phyloP scores from a whole-genome alignment of 306 rosid genomes.

The Rosa persica region DNA sequence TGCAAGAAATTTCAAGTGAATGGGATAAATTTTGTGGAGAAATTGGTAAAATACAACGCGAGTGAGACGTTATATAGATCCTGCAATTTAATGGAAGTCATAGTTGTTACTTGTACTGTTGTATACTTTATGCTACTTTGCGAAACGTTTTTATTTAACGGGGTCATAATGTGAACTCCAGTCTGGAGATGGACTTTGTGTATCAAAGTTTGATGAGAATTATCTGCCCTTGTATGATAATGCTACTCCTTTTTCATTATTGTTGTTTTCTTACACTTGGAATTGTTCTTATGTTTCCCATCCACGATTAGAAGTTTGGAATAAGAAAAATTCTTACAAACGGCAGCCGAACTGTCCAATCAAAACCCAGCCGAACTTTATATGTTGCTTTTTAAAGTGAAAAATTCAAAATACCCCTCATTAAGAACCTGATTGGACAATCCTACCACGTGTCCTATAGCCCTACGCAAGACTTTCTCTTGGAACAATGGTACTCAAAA shows the following conservation, averaged over 20 bases:
- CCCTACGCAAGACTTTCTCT: no score
- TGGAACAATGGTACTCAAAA: background rate
- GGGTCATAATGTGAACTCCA: background rate
- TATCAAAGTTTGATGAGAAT: background rate
- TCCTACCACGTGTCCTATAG: no score
- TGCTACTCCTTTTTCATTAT: background rate
- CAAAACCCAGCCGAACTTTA: no score
- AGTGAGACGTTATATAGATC: background rate
- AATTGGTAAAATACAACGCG: background rate
- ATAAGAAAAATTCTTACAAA: no score
- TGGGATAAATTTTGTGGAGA: slow-evolving; percentile 9
- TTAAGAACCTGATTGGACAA: no score
- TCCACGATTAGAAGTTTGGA: background rate
- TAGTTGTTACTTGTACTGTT: background rate
- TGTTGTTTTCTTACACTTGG: background rate
- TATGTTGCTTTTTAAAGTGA: no score
- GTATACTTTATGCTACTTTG: background rate
- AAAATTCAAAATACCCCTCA: no score
- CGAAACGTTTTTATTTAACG: background rate
- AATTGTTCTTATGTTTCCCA: background rate
- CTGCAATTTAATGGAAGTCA: background rate
- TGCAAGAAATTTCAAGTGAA: background rate
- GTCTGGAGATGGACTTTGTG: background rate
- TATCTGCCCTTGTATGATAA: background rate
- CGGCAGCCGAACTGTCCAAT: no score